Evolutionary conservation across 768 basidiomycete species (phyloP), one percentile per base, ranked within the genome.

Genomic region (Favolaschia claudopus): DNA sequence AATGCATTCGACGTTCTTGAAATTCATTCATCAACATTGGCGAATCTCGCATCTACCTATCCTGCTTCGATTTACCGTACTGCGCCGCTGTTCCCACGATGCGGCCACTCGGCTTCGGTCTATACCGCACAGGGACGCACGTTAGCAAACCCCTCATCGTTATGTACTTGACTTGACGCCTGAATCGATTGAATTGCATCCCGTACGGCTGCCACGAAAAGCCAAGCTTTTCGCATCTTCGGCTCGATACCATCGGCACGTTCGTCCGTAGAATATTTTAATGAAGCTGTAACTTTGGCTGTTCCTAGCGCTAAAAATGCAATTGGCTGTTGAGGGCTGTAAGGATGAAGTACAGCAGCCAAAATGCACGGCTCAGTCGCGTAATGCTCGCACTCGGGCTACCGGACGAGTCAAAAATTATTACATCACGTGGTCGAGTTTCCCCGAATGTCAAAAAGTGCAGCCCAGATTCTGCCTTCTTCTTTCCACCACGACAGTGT

Each of bases 331-430:
- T 12, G 20, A 47, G 33, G 49, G 57, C 5, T 52, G 57, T 39
- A 7, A 22, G 24, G 17, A 13, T 40, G 50, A n/a, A n/a, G n/a
- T n/a, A n/a, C n/a, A n/a, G n/a, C n/a, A n/a, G n/a, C n/a, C n/a
- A n/a, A n/a, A n/a, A n/a, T n/a, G n/a, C n/a, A n/a, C 37, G 46
- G 50, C 54, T 52, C 19, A 45, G n/a, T 36, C 49, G 57, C 57
- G 20, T 49, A 48, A 54, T 36, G 19, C 34, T 46, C 51, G 42
- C 44, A 19, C n/a, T 37, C 33, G 32, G 45, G 34, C 24, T 31
- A n/a, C n/a, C 53, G 52, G 53, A 45, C 47, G 56, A 50, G 45
- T 48, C 55, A 49, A 24, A 39, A 13, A 7, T 14, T 25, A n/a
- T n/a, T 37, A 44, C 46, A 44, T 49, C 52, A 55, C 58, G 36